Evolutionary conservation across 495 filamentous ascomycete genomes (phyloP).

Genomic region (Bacidia gigantensis): DNA sequence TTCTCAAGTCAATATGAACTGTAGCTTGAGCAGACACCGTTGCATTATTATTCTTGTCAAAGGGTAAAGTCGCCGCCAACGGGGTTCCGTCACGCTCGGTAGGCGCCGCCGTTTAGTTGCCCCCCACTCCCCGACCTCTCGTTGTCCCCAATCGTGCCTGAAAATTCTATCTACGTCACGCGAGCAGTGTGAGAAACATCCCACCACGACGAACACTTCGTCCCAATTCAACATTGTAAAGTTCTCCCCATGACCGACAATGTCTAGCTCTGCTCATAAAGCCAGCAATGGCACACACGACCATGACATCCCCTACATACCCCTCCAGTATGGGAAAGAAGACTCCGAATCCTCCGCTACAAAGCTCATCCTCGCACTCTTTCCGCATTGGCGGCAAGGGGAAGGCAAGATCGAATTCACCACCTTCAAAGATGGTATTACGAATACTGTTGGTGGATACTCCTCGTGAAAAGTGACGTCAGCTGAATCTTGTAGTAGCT

Average conservation of each 20-base stretch:
- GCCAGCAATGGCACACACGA: conserved; percentile 3
- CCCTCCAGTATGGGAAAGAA: conserved; percentile 59
- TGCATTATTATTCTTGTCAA: too few species aligned
- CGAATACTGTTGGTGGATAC: conserved; percentile 61
- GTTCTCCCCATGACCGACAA: conserved; percentile 1
- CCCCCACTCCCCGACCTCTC: neutral
- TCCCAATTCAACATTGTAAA: neutral
- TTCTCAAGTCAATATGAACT: too few species aligned
- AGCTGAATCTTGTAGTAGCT: conserved; percentile 34
- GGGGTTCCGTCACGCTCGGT: too few species aligned
- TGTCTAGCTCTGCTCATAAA: conserved; percentile 5
- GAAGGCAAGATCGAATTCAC: conserved; percentile 74
- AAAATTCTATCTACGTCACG: neutral
- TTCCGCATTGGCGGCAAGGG: conserved; percentile 66
- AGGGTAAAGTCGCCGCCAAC: too few species aligned
- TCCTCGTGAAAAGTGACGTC: neutral
- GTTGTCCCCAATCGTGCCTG: neutral
- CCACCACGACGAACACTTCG: neutral
- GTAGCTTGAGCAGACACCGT: too few species aligned
- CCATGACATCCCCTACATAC: conserved; percentile 39
- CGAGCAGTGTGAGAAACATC: neutral
- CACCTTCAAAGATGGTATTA: conserved; percentile 93
- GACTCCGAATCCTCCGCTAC: conserved; percentile 66
- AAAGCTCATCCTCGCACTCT: conserved; percentile 62
- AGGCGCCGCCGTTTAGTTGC: neutral